A percentile compares a stretch with the other conserved stretches of the same genome.
Conservation (phyloP, 2,329 filamentous ascomycete species). For the Periglandula ipomoeae region DNA sequence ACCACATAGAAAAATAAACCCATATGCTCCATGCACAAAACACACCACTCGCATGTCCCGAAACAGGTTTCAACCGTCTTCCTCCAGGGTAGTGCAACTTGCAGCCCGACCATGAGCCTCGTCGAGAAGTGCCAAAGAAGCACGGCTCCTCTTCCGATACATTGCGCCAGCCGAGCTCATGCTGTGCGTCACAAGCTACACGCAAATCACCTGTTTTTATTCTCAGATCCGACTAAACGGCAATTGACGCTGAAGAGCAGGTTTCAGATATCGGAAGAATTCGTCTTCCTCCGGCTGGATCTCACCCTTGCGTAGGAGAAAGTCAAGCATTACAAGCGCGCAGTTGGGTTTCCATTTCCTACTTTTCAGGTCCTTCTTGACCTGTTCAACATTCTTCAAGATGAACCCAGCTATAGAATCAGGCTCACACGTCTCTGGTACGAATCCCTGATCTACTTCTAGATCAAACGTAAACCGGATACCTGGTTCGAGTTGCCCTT, state of each 20-base stretch:
- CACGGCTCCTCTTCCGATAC: constrained; percentile 2
- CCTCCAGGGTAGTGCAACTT: not conserved
- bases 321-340: constrained; percentile 30
- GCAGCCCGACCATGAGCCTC: not conserved
- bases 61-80: not conserved
- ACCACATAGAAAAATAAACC: too few relatives aligned
- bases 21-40: too few relatives aligned
- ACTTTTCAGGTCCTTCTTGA: constrained; percentile 18
- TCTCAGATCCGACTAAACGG: constrained; percentile 14
- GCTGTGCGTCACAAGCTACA: not conserved
- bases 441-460: constrained; percentile 16
- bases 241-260: constrained; percentile 16
- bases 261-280: constrained; percentile 13
- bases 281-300: constrained; percentile 16
- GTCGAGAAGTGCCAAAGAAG: not conserved
- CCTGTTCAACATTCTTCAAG: constrained; percentile 18
- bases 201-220: not conserved
- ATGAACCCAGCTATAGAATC: constrained; percentile 20
- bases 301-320: constrained; percentile 22
- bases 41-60: not conserved
- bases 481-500: constrained; percentile 27
- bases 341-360: constrained; percentile 29
- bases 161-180: not conserved
- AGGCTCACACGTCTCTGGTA: constrained; percentile 17
- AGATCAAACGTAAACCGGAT: constrained; percentile 29